phyloP scores from a whole-genome alignment of 1,284 basidiomycete genomes.

The Cutaneotrichosporon sp. region DNA sequence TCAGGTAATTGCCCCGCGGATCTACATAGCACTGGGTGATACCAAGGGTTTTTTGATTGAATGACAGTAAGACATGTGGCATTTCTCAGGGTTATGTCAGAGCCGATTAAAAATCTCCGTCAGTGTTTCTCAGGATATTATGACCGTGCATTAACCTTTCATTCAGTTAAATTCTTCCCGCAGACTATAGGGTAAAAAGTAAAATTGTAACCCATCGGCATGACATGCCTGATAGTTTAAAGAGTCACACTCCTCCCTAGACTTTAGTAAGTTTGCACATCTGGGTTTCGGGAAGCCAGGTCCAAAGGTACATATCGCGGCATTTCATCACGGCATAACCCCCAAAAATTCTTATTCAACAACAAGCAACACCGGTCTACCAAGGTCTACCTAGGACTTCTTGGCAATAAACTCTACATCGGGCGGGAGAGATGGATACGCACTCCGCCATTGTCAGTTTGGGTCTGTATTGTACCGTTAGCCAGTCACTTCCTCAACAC shows the following conservation, averaged over 20 bases:
- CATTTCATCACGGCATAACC: background rate
- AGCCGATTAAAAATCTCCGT: slow-evolving; percentile 3
- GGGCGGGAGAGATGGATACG: no score
- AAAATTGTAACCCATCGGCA: background rate
- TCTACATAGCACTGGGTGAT: no score
- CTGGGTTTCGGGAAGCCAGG: background rate
- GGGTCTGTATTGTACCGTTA: no score
- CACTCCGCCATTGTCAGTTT: no score
- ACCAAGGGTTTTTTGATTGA: no score
- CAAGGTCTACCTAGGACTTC: background rate
- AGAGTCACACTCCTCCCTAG: background rate
- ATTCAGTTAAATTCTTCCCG: no score
- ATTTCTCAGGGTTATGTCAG: background rate
- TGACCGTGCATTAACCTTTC: no score
- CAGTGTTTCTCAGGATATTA: background rate
- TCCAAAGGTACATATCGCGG: background rate
- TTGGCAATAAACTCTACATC: background rate
- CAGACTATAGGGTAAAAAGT: background rate
- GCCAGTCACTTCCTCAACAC: no score
- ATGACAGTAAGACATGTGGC: background rate
- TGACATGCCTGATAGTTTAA: no score
- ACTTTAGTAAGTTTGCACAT: background rate
- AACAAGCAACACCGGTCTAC: no score
- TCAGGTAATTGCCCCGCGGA: background rate
- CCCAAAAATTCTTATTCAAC: background rate